Evolutionary conservation across 2,329 filamentous ascomycete genomes (phyloP), one percentile per base, ranked within the genome.

Genomic region (Stachybotrys echinatus): DNA sequence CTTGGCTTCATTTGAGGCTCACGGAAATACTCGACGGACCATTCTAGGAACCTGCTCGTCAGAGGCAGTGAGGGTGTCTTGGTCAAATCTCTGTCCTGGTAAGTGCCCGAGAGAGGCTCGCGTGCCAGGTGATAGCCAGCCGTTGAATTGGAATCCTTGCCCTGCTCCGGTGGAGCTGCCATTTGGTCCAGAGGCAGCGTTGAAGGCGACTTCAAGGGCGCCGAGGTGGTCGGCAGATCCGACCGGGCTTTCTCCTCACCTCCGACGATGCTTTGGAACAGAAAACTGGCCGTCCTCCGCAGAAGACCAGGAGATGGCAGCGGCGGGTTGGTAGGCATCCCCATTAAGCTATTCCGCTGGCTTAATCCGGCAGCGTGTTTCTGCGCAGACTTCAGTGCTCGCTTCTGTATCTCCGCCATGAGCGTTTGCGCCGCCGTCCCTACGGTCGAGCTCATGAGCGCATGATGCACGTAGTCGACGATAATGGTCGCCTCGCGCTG

Each of bases 1-100:
- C 88, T 92, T 3, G 90, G 87, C 64, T 94, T 95, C 94, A 99
- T 97, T 69, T 99, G 94, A 27, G 94, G 94, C 67, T 97, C 92
- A 23, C 92, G 89, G 77, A 97, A 99, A 66, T 99, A 97, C 67
- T 92, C 92, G 42, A 94, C 91, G 4, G 92, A 96, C 92, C 92
- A 99, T 55, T 96, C 89, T 54, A 96, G 77, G 67, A 97, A 95
- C 8, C 80, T 85, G 65, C 91, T 96, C 52, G 80, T 80, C 18
- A 99, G 68, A 1, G 94, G 94, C 23, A 97, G 78, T 12, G 67
- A 69, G 2, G 88, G 86, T 10, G 74, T 59, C 48, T 81, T 73
- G 1, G 77, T 74, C 23, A 81, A 65, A 52, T 84, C 77, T 51
- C 85, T 81, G 47, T 82, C 74, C 55, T 81, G 73, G 61, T 88